Evolutionary conservation across 2,329 filamentous ascomycete genomes (phyloP).

Genomic region (Aspergillus pseudotamarii): DNA sequence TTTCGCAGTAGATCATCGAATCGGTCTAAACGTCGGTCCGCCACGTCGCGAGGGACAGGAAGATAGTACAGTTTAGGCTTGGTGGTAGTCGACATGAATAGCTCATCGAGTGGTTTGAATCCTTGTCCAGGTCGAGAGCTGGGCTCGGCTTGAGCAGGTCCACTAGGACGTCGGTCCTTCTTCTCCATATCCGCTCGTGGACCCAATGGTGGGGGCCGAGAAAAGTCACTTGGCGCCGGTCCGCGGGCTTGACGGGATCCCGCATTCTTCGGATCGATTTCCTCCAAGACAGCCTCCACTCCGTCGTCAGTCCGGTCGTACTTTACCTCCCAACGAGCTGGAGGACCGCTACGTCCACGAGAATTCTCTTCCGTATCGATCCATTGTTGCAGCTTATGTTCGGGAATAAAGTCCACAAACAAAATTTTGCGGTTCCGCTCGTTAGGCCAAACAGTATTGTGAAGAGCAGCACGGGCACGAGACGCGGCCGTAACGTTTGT

Average conservation of each 20-base stretch:
- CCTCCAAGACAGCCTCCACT: slow-evolving; percentile 60
- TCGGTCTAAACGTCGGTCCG: slow-evolving; percentile 64
- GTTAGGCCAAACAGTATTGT: slow-evolving; percentile 81
- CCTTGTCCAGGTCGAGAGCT: slow-evolving; percentile 38
- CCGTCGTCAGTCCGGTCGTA: slow-evolving; percentile 65
- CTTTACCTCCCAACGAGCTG: slow-evolving; percentile 70
- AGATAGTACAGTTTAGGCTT: slow-evolving; percentile 69
- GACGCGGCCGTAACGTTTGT: slow-evolving; percentile 69
- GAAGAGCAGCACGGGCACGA: slow-evolving; percentile 73
- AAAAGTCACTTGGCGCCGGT: slow-evolving; percentile 19
- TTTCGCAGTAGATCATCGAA: slow-evolving; percentile 51
- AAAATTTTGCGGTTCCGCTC: slow-evolving; percentile 82
- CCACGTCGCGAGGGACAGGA: slow-evolving; percentile 67
- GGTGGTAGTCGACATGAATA: slow-evolving; percentile 61
- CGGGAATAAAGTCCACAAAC: slow-evolving; percentile 87
- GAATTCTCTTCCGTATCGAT: slow-evolving; percentile 66
- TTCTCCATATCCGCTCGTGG: slow-evolving; percentile 28
- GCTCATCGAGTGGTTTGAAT: slow-evolving; percentile 61
- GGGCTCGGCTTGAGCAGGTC: slow-evolving; percentile 17
- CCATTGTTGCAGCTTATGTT: slow-evolving; percentile 73
- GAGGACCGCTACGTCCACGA: slow-evolving; percentile 43
- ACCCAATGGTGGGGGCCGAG: slow-evolving; percentile 28
- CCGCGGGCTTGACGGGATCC: slow-evolving; percentile 18
- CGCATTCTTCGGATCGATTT: slow-evolving; percentile 39
- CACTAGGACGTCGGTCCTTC: slow-evolving; percentile 31